Evolutionary conservation across 805 yeast species (phyloP).

Genomic region (Wickerhamiella dianesei): DNA sequence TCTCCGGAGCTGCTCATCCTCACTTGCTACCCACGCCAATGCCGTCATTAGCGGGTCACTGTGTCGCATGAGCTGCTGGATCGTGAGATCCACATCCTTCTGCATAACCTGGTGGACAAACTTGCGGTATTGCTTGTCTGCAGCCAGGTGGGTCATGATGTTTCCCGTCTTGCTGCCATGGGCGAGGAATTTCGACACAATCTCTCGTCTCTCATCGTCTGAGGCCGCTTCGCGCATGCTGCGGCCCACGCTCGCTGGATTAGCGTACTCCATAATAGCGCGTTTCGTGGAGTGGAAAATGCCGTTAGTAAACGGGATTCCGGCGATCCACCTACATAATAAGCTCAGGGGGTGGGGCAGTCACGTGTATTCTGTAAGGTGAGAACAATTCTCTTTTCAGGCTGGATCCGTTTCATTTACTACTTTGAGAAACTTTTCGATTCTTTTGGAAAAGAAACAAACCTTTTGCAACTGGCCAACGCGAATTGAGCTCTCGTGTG

Average conservation of each 20-base stretch:
- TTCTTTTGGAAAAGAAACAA: too few species aligned
- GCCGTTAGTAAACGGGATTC: not conserved
- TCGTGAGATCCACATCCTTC: slow-evolving; percentile 4
- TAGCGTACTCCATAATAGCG: not conserved
- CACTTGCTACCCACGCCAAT: slow-evolving; percentile 15
- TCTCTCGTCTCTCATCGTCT: not conserved
- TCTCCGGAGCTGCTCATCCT: slow-evolving; percentile 7
- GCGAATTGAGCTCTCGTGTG: too few species aligned
- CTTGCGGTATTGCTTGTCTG: slow-evolving; percentile 11
- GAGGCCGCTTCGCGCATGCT: not conserved
- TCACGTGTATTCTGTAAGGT: too few species aligned
- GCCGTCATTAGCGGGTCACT: slow-evolving; percentile 17
- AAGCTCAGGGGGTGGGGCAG: not conserved
- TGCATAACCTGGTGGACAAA: slow-evolving; percentile 9
- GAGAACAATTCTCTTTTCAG: too few species aligned
- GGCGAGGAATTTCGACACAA: not conserved
- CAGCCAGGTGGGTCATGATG: slow-evolving; percentile 14
- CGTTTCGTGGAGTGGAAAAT: not conserved
- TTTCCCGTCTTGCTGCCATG: slow-evolving; percentile 5
- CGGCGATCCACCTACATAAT: too few species aligned
- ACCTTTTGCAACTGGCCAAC: too few species aligned
- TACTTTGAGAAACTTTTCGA: too few species aligned
- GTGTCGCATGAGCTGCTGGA: slow-evolving; percentile 6
- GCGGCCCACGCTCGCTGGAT: not conserved
- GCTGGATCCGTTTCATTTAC: too few species aligned